Evolutionary conservation across 73 alveolate genomes (phyloP).

Genomic region (Loxodes magnus): DNA sequence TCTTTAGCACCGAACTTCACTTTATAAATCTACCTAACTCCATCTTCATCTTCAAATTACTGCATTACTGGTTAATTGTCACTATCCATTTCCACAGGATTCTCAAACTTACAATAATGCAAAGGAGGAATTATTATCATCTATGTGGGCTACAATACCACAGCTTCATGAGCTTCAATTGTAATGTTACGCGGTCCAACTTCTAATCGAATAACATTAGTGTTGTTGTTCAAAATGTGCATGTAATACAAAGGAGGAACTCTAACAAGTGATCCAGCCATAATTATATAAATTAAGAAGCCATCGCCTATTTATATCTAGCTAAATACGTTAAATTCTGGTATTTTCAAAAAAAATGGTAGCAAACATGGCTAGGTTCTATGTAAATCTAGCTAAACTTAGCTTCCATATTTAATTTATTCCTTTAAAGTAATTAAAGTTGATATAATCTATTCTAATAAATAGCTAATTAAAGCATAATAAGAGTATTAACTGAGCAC

Average conservation of each 20-base stretch:
- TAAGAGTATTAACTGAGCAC: no score
- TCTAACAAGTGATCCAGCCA: no score
- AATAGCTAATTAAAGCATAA: no score
- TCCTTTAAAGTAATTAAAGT: no score
- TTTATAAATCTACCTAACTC: slow-evolving; percentile 16
- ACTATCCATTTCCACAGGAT: slow-evolving; percentile 51
- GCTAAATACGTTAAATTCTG: no score
- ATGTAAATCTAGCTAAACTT: no score
- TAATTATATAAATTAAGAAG: no score
- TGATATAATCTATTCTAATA: no score
- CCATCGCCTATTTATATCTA: no score
- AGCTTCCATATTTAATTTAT: no score
- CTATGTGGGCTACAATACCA: slow-evolving; percentile 35
- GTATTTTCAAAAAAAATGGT: no score
- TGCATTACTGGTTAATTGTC: slow-evolving; percentile 17
- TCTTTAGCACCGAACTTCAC: slow-evolving; percentile 51
- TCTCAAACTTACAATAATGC: slow-evolving; percentile 38
- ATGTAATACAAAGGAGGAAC: slow-evolving; percentile 65
- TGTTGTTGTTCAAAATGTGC: slow-evolving; percentile 63
- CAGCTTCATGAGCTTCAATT: slow-evolving; percentile 26
- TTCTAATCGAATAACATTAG: slow-evolving; percentile 39
- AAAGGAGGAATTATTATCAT: slow-evolving; percentile 46
- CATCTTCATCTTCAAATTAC: slow-evolving; percentile 43
- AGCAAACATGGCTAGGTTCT: no score
- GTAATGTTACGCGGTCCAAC: slow-evolving; percentile 25